These are phyloP conservation scores for Cyclotella sp. DNA, from an alignment of 108 stramenopile species.

Conservation along the genomic window DNA sequence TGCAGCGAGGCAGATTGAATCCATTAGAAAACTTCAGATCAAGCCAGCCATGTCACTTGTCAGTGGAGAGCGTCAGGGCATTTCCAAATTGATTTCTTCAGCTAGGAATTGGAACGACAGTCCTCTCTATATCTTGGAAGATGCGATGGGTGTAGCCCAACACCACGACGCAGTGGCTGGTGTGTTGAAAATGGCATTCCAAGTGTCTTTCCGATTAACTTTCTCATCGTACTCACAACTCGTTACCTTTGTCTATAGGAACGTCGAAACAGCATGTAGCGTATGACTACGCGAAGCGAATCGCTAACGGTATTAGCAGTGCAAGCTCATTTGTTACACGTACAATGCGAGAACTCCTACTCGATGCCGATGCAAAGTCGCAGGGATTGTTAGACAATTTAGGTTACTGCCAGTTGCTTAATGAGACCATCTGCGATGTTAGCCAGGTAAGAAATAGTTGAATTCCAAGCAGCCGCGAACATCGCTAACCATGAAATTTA, in stretches of 20 bases:
- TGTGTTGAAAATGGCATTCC: not conserved
- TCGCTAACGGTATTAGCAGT: slow-evolving; percentile 71
- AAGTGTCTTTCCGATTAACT: not conserved
- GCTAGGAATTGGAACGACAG: slow-evolving; percentile 32
- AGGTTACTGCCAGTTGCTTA: slow-evolving; percentile 76
- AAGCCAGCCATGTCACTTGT: not conserved
- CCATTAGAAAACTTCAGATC: slow-evolving; percentile 42
- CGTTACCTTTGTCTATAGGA: not conserved
- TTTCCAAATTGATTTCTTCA: slow-evolving; percentile 3
- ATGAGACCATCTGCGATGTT: slow-evolving; percentile 88
- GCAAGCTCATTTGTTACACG: slow-evolving; percentile 56
- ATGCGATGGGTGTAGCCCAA: slow-evolving; percentile 84
- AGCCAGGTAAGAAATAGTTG: slow-evolving; percentile 27
- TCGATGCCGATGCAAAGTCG: slow-evolving; percentile 17
- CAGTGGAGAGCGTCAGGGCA: not conserved
- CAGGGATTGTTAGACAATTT: slow-evolving; percentile 42
- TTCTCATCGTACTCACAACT: not conserved
- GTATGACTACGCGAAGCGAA: slow-evolving; percentile 86
- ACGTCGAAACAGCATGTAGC: slow-evolving; percentile 92
- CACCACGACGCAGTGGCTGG: slow-evolving; percentile 95
- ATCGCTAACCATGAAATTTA: not conserved
- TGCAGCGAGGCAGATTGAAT: slow-evolving; percentile 79
- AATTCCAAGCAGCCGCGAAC: not conserved
- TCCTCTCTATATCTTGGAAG: slow-evolving; percentile 68
- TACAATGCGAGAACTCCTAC: slow-evolving; percentile 47